Evolutionary conservation across 176 grass and related monocot species (phyloP).

Genomic region (Ensete glaucum): DNA sequence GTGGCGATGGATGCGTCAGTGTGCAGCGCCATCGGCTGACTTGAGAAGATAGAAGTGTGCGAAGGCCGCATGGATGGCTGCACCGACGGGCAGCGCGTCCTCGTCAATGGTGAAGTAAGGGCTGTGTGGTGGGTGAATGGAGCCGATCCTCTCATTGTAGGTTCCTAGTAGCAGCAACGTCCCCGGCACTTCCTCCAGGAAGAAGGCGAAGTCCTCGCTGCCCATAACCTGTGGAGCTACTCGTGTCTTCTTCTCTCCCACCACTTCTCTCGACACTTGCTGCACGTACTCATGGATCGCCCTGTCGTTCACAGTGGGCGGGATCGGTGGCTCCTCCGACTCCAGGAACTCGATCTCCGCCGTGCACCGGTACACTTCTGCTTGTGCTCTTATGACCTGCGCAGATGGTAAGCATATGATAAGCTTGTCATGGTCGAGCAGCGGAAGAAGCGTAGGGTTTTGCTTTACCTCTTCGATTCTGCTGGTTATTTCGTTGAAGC

Average conservation of each 20-base stretch:
- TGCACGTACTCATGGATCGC: neutral
- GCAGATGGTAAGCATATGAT: too few species aligned
- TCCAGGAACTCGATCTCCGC: slow-evolving; percentile 12
- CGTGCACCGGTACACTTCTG: neutral
- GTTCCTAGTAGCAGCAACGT: neutral
- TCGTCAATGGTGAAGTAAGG: slow-evolving; percentile 15
- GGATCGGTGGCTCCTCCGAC: neutral
- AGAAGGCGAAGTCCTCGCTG: slow-evolving; percentile 17
- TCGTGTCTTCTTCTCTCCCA: neutral
- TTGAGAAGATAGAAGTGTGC: neutral
- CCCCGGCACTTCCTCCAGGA: neutral
- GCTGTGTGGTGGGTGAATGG: neutral
- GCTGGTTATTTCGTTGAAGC: neutral
- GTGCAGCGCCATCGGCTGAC: neutral
- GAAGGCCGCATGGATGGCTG: slow-evolving; percentile 8
- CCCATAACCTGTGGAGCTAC: slow-evolving; percentile 5
- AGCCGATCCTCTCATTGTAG: neutral
- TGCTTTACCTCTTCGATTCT: slow-evolving; percentile 11
- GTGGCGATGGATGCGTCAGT: too few species aligned
- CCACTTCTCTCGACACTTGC: slow-evolving; percentile 1
- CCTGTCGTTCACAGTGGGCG: neutral
- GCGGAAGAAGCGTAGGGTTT: too few species aligned
- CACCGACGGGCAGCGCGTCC: neutral
- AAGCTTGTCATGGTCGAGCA: too few species aligned
- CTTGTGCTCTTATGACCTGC: slow-evolving; percentile 11